A percentile compares a stretch with the other conserved stretches of the same genome.
Evolutionary conservation across 2,329 filamentous ascomycete species (phyloP).

Genomic region (Apiospora pterosperma): DNA sequence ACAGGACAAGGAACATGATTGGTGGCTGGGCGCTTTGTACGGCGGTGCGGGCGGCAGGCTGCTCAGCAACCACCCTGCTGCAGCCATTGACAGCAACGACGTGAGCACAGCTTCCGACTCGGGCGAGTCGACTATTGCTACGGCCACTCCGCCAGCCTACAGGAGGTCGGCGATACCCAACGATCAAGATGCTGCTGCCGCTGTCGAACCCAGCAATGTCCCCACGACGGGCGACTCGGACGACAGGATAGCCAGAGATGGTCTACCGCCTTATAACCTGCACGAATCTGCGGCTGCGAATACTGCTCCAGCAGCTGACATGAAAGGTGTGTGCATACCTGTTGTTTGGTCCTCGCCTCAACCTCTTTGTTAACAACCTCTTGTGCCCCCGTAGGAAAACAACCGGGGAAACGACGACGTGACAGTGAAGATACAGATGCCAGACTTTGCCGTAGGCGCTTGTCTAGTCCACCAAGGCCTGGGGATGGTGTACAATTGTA

Average conservation of each 20-base stretch:
- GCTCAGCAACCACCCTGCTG: background rate
- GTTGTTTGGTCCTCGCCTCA: no score
- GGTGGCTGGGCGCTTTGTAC: constrained; percentile 7
- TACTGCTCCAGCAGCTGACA: background rate
- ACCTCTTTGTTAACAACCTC: background rate
- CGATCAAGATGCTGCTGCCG: background rate
- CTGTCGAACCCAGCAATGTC: background rate
- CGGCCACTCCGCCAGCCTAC: constrained; percentile 8
- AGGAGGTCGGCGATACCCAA: background rate
- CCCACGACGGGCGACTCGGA: background rate
- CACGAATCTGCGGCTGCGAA: background rate
- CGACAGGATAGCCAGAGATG: no score
- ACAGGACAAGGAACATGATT: constrained; percentile 4
- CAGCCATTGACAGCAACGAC: background rate
- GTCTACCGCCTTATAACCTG: constrained; percentile 3
- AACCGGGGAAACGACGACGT: constrained; percentile 2
- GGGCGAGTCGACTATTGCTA: constrained; percentile 9
- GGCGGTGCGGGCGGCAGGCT: constrained; percentile 5
- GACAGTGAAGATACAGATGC: background rate
- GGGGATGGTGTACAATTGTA: background rate
- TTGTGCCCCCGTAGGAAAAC: background rate
- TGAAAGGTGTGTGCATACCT: background rate
- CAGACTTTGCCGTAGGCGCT: constrained; percentile 3
- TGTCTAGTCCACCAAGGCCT: background rate
- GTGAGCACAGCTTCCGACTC: constrained; percentile 7